Percentiles rank a stretch among this genome's conserved stretches.
phyloP scores from a whole-genome alignment of 1,139 yeast species.

The Blastobotrys elegans region DNA sequence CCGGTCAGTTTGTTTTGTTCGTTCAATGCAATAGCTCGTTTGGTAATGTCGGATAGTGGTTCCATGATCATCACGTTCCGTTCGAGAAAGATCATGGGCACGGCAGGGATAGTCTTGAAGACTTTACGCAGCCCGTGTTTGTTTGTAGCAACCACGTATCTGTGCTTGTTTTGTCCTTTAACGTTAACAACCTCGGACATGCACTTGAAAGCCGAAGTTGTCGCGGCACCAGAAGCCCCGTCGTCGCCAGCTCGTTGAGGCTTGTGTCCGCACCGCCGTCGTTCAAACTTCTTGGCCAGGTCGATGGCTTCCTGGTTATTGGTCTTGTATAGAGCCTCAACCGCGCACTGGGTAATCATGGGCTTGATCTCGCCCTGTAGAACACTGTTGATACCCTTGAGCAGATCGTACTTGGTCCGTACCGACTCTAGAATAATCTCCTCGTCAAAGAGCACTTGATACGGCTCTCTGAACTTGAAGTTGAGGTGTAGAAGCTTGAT shows the following conservation, averaged over 20 bases:
- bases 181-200: constrained; percentile 64
- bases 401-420: constrained; percentile 63
- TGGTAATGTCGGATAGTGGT: constrained; percentile 74
- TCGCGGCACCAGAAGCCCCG: constrained; percentile 10
- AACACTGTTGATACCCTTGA: constrained; percentile 73
- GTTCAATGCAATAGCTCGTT: constrained; percentile 45
- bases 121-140: constrained; percentile 60
- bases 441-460: constrained; percentile 79
- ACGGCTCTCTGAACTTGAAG: constrained; percentile 91
- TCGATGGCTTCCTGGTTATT: constrained; percentile 71
- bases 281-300: constrained; percentile 75
- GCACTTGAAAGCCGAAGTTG: constrained; percentile 67
- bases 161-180: constrained; percentile 76
- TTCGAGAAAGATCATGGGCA: constrained; percentile 81
- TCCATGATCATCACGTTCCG: constrained; percentile 96
- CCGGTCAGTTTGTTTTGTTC: constrained; percentile 66
- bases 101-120: constrained; percentile 76
- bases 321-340: constrained; percentile 73
- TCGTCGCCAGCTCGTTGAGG: constrained; percentile 14
- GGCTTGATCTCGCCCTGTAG: constrained; percentile 83
- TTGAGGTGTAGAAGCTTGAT: constrained; percentile 78
- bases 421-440: constrained; percentile 64
- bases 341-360: constrained; percentile 95
- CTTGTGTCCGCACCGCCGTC: constrained; percentile 60
- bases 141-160: constrained; percentile 86